These are phyloP conservation scores for Firmiana major DNA, from an alignment of 345 rosid species.

Conservation along the genomic window DNA sequence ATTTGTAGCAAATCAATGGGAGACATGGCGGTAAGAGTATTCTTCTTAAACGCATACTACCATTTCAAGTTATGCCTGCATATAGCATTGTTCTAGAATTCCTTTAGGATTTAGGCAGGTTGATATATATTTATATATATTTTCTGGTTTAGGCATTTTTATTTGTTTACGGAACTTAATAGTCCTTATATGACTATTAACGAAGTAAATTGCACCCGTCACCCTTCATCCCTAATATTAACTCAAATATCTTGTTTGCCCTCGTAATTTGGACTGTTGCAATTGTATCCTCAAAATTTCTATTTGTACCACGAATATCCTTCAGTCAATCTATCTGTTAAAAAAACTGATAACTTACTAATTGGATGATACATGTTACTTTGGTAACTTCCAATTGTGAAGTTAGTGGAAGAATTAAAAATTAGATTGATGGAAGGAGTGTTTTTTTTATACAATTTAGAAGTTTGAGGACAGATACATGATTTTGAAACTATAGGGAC, in stretches of 20 bases:
- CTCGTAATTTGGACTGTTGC: neutral
- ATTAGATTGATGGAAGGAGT: neutral
- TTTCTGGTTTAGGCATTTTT: neutral
- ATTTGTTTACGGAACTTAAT: neutral
- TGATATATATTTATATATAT: neutral
- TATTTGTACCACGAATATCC: neutral
- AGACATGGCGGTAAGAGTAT: constrained; percentile 56
- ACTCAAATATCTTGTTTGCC: neutral
- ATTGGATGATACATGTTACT: neutral
- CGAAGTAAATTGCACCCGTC: neutral
- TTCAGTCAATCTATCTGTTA: neutral
- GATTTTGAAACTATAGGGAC: neutral
- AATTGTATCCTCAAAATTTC: neutral
- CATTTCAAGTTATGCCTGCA: neutral
- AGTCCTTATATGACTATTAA: neutral
- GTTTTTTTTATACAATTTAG: neutral
- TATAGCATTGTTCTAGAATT: neutral
- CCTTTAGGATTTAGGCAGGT: too few relatives aligned
- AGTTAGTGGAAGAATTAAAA: neutral
- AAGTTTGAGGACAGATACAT: neutral
- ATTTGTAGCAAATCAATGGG: constrained; percentile 66
- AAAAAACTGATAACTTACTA: neutral
- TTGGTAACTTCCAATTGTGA: neutral
- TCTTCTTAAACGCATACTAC: neutral
- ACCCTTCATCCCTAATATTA: neutral